These are phyloP conservation scores for Omphalea diandra DNA, from an alignment of 441 rosid species.

Conservation along the genomic window DNA sequence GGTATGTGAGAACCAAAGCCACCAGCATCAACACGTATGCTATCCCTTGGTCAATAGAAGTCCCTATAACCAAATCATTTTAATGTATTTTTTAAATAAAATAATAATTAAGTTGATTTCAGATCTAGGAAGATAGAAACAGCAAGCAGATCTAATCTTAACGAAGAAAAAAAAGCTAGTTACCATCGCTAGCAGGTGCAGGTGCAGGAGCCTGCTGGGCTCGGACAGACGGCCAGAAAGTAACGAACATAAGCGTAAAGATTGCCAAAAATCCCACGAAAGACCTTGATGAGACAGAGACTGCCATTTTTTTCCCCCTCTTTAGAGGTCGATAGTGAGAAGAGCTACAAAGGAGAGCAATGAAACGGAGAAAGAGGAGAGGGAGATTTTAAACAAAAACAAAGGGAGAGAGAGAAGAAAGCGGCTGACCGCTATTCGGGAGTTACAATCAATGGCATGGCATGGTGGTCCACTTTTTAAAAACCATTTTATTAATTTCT, in stretches of 20 bases:
- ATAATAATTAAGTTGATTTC: no score
- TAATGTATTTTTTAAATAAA: no score
- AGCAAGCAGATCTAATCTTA: conserved; percentile 34
- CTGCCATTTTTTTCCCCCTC: conserved; percentile 39
- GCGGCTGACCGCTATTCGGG: conserved; percentile 4
- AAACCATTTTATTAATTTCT: not conserved
- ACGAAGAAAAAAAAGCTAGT: not conserved
- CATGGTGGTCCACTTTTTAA: conserved; percentile 2
- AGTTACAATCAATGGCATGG: no score
- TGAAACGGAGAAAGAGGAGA: no score
- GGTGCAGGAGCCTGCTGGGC: conserved; percentile 69
- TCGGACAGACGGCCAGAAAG: conserved; percentile 42
- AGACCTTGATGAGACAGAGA: conserved; percentile 20
- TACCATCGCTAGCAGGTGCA: conserved; percentile 71
- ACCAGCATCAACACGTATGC: conserved; percentile 76
- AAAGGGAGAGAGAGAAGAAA: not conserved
- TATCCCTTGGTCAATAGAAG: conserved; percentile 79
- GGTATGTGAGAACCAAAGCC: conserved; percentile 76
- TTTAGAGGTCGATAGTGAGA: not conserved
- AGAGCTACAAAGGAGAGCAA: not conserved
- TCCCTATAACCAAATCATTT: conserved; percentile 55
- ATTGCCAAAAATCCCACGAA: conserved; percentile 37
- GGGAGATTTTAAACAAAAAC: not conserved
- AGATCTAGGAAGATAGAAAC: no score
- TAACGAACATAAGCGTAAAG: conserved; percentile 42